These are phyloP conservation scores for Echinochloa phyllopogon DNA, from an alignment of 176 grass and related monocot species.

Conservation along the genomic window DNA sequence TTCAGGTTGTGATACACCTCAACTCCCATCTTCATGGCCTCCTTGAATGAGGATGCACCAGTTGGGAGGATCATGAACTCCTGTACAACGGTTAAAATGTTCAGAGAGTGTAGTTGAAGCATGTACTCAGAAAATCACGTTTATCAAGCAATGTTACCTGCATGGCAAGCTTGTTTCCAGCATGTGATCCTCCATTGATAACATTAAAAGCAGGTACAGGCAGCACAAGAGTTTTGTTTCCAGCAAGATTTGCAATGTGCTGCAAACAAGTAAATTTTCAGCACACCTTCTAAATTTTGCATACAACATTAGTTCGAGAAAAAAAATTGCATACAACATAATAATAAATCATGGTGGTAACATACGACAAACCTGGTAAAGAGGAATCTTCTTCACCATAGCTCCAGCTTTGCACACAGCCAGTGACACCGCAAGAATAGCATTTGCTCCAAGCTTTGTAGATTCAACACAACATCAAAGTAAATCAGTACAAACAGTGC, in stretches of 20 bases:
- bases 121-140: neutral
- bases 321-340: neutral
- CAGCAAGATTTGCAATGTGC: conserved; percentile 97
- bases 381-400: conserved; percentile 75
- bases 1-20: conserved; percentile 97
- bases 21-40: conserved; percentile 99
- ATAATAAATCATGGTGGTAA: neutral
- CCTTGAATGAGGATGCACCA: conserved; percentile 86
- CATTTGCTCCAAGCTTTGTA: conserved; percentile 89
- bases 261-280: conserved; percentile 32
- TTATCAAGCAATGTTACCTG: conserved; percentile 48
- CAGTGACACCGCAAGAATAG: conserved; percentile 86
- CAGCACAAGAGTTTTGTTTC: conserved; percentile 82
- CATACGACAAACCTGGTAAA: conserved; percentile 57
- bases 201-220: conserved; percentile 97
- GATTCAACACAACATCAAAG: neutral
- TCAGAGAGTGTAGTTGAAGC: neutral
- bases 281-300: neutral
- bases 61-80: conserved; percentile 98
- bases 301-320: too few species aligned
- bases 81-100: conserved; percentile 39
- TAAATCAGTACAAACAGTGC: neutral
- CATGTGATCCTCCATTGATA: conserved; percentile 94
- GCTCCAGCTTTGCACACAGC: conserved; percentile 92
- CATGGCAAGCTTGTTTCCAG: conserved; percentile 99